Base-by-base conservation (phyloP, 2,329 filamentous ascomycete species). In the Scedosporium boydii region DNA sequence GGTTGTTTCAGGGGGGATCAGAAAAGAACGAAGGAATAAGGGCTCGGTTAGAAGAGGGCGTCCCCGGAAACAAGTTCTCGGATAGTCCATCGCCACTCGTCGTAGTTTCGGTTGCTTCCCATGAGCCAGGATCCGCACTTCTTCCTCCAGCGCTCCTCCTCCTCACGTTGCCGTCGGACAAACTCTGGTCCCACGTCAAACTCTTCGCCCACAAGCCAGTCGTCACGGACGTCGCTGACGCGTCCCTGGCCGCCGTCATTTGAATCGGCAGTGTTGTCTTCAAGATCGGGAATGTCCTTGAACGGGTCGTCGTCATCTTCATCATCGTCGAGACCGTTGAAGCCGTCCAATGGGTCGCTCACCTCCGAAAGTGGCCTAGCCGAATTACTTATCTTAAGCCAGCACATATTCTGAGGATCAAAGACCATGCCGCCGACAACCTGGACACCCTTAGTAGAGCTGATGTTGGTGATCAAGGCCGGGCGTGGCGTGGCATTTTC, bases 391-490 rank as follows among this genome's bases (percentile, higher is more conserved):
- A 95, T 80, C 74, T 96, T 97, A 63, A 98, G 82, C 95, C 95
- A 99, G 73, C 92, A 96, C 93, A 99, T 98, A 68, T 91, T 91
- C 65, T 91, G 88, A 3, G 95, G 95, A 71, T 99, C 95, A 72
- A 98, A 99, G 9, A 98, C 89, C 95, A 99, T 99, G 68, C 92
- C 91, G n/a, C 92, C 90, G 63, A 97, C 92, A 42, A 97, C 89
- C 75, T 97, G 93, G 14, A 96, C 89, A 65, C 91, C 93, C 70
- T 93, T 90, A 65, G 88, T 87, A 4, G 87, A 83, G 62, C 89
- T 90, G 67, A 97, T 90, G 67, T 96, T 95, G 58, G 92, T 92
- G 69, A 99, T 99, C 18, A 99, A 82, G 5, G 93, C 92, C 9
- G 91, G 81, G 65, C 87, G 76, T 68, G 86, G 85, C 2, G 85